Evolutionary conservation across 2,329 filamentous ascomycete species (phyloP).

Genomic region (Volutella citrinella): DNA sequence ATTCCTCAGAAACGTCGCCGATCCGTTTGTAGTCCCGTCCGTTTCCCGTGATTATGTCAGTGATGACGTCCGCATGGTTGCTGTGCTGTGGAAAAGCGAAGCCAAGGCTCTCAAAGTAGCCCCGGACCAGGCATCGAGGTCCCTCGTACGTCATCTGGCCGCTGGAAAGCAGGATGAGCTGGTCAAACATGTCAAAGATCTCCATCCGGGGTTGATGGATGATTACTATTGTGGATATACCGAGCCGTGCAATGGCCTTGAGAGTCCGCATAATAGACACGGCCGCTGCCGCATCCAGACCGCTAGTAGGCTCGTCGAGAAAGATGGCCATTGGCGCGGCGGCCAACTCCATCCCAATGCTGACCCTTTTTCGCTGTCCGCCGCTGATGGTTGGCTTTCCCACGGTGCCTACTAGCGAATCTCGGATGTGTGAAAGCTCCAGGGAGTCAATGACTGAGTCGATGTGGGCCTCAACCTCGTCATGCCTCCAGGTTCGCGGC

Average conservation of each 20-base stretch:
- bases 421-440: constrained; percentile 48
- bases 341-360: constrained; percentile 57
- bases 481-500: constrained; percentile 47
- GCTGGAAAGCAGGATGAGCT: constrained; percentile 51
- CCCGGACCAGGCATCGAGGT: constrained; percentile 37
- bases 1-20: constrained; percentile 46
- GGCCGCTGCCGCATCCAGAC: constrained; percentile 53
- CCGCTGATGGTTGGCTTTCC: constrained; percentile 52
- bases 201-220: constrained; percentile 59
- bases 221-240: constrained; percentile 56
- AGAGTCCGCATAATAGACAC: constrained; percentile 54
- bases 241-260: constrained; percentile 50
- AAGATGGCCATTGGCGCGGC: constrained; percentile 55
- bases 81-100: constrained; percentile 47
- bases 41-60: constrained; percentile 60
- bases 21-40: constrained; percentile 46
- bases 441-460: constrained; percentile 54
- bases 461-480: constrained; percentile 51
- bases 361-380: constrained; percentile 56
- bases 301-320: constrained; percentile 52
- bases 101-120: constrained; percentile 51
- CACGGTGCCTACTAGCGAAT: constrained; percentile 50
- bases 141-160: constrained; percentile 56
- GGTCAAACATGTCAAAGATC: constrained; percentile 57
- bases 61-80: constrained; percentile 56